Base-by-base conservation (phyloP, 2,329 filamentous ascomycete genomes). In the Fusarium nanum region DNA sequence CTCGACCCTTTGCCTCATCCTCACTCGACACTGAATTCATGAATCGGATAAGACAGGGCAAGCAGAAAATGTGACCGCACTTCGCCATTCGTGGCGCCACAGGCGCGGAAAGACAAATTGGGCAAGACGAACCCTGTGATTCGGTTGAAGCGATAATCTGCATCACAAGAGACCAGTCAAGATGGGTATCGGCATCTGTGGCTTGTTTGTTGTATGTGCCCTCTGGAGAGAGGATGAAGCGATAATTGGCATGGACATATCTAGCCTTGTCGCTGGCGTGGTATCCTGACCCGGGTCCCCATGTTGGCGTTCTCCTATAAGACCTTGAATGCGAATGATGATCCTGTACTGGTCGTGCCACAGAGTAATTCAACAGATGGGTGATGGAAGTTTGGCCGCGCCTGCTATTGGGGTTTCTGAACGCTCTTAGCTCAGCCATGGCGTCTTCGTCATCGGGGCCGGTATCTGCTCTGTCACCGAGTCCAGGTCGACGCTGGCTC, bases 371-470 rank as follows among this genome's bases (percentile, higher is more conserved):
- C 86, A 99, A 92, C 60, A 99, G 83, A 81, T 99, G 96, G 42
- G 96, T 98, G 78, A 99, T 99, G 76, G 93, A 97, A 56, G 94
- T 98, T 81, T 98, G 95, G 56, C 96, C 96, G 75, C 96, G 93
- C 63, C 96, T 91, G 76, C 86, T 87, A n/a, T 84, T 85, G 14
- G 86, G 80, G 71, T 88, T 89, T 61, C 86, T 83, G 61, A 89
- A 79, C 22, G 86, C 86, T 70, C 86, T 82, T 67, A 94, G 85
- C 83, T 98, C 94, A 71, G 90, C 93, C 88, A 97, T 91, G 75
- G 89, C 89, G 87, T 97, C 94, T 83, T 97, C 94, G 83, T 94
- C 90, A 78, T 91, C 87, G 73, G 91, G 68, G 11, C 75, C 72
- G 25, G 73, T 74, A 54, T 73, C 71, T 42, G 73, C 83, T 49